Base-by-base conservation (phyloP, 1,139 yeast species). In the Torulaspora pretoriensis region DNA sequence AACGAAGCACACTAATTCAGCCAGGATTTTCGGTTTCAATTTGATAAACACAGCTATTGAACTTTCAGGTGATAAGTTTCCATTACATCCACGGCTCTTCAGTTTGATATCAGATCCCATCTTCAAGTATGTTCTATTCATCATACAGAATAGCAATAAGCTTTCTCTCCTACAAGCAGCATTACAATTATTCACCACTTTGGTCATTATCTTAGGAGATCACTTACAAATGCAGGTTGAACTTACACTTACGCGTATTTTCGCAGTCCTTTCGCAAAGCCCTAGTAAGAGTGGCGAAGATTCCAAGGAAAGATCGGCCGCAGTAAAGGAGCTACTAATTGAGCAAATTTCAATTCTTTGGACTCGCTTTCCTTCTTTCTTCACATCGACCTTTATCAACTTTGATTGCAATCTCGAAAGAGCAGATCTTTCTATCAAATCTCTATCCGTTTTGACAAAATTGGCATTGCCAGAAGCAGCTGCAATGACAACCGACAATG, bases 331-430 rank as follows among this genome's bases (percentile, higher is more conserved):
- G 61, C 73, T 86, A 54, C 73, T 94, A 56, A 75, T 90, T 34
- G 98, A 94, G 63, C 81, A 92, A 12, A 68, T 92, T 3, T 83
- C 96, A 7, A 78, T 88, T 38, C 68, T 92, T 41, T 84, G 94
- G 95, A 78, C 88, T 3, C 77, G 96, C 49, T 80, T 87, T 0
- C 94, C 96, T 1, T 69, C 77, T 3, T 83, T 88, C 49, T 89
- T 90, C 64, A 78, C 90, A 9, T 77, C 80, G 39, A 66, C 89
- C 33, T 92, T 85, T 61, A 81, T 86, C 44, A 83, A 83, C 47
- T 94, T 81, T 61, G 98, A 94, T 65, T 92, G 97, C 66, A 94
- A 89, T 60, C 82, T 89, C 53, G 95, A 89, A 51, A 78, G 94
- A 53, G 75, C 84, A 1, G 97, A 94, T 63, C 68, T 94, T 47